Conservation (phyloP, 176 grass and related monocot species). For the Pontederia crassipes region DNA sequence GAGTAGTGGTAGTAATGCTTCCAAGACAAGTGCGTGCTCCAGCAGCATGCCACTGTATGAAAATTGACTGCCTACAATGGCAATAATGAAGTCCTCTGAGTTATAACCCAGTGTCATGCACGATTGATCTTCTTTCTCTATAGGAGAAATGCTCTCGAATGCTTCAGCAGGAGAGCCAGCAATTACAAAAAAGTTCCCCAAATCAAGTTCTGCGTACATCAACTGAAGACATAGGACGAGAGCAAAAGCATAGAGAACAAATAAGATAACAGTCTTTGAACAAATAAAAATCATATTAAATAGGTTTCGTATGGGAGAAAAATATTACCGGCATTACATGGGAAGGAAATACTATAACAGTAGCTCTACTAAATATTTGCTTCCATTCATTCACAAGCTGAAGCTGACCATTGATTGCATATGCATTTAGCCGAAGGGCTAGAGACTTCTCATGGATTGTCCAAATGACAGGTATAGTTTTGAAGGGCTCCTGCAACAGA, state of each 20-base stretch:
- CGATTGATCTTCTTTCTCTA: slow-evolving; percentile 23
- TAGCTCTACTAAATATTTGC: slow-evolving; percentile 61
- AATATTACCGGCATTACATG: slow-evolving; percentile 73
- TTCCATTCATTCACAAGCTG: slow-evolving; percentile 78
- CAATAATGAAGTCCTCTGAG: slow-evolving; percentile 61
- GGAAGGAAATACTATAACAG: slow-evolving; percentile 83
- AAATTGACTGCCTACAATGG: slow-evolving; percentile 71
- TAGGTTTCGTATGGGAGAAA: slow-evolving; percentile 17
- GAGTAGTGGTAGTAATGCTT: slow-evolving; percentile 57
- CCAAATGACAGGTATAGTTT: slow-evolving; percentile 95
- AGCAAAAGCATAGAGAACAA: slow-evolving; percentile 17
- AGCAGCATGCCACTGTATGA: slow-evolving; percentile 65
- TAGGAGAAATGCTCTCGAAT: slow-evolving; percentile 32
- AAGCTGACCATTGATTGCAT: slow-evolving; percentile 50
- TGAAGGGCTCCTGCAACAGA: slow-evolving; percentile 96
- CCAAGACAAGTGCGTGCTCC: slow-evolving; percentile 71
- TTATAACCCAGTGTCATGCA: slow-evolving; percentile 39
- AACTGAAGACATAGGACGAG: slow-evolving; percentile 38
- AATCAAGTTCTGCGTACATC: slow-evolving; percentile 92
- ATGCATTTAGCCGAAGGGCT: slow-evolving; percentile 41
- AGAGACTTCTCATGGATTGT: slow-evolving; percentile 74
- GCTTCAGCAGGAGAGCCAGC: slow-evolving; percentile 64
- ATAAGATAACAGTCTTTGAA: neutral
- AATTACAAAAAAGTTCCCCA: slow-evolving; percentile 95
- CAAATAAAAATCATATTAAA: neutral